A percentile compares a stretch with the other conserved stretches of the same genome.
Evolutionary conservation across 352 stramenopile genomes (phyloP).

Genomic region (Phytophthora ohioensis): DNA sequence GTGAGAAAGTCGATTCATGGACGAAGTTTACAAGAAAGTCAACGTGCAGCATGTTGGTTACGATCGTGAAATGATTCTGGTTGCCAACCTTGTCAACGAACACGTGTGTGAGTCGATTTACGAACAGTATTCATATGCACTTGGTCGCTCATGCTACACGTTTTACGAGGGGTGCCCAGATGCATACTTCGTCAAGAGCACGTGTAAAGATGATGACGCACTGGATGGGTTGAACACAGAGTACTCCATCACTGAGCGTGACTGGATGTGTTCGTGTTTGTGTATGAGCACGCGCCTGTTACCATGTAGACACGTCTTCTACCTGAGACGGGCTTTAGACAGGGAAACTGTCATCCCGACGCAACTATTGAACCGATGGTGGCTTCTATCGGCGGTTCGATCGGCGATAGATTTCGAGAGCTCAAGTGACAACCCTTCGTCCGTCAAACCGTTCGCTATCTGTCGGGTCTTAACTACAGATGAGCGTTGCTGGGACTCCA

Average conservation of each 20-base stretch:
- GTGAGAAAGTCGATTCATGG: background rate
- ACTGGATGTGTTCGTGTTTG: slow-evolving; percentile 11
- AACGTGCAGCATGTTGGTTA: slow-evolving; percentile 6
- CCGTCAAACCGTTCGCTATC: background rate
- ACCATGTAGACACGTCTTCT: slow-evolving; percentile 19
- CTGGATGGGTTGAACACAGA: slow-evolving; percentile 3
- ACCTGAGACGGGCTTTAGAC: background rate
- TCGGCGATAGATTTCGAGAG: background rate
- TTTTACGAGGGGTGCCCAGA: background rate
- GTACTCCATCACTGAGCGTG: slow-evolving; percentile 7
- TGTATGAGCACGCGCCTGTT: slow-evolving; percentile 16
- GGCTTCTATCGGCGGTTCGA: slow-evolving; percentile 5
- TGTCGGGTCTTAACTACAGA: background rate
- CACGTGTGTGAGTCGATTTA: slow-evolving; percentile 5
- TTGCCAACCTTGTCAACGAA: slow-evolving; percentile 9
- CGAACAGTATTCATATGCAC: slow-evolving; percentile 6
- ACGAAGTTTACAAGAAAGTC: background rate
- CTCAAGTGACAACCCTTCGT: background rate
- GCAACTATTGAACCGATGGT: background rate
- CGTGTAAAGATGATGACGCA: background rate
- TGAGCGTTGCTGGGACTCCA: background rate
- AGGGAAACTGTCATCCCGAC: slow-evolving; percentile 6
- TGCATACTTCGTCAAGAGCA: slow-evolving; percentile 1
- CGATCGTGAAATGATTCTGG: slow-evolving; percentile 2
- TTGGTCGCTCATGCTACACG: background rate